Evolutionary conservation across 2,329 filamentous ascomycete genomes (phyloP), one percentile per base, ranked within the genome.

Genomic region (Hysterium pulicare): DNA sequence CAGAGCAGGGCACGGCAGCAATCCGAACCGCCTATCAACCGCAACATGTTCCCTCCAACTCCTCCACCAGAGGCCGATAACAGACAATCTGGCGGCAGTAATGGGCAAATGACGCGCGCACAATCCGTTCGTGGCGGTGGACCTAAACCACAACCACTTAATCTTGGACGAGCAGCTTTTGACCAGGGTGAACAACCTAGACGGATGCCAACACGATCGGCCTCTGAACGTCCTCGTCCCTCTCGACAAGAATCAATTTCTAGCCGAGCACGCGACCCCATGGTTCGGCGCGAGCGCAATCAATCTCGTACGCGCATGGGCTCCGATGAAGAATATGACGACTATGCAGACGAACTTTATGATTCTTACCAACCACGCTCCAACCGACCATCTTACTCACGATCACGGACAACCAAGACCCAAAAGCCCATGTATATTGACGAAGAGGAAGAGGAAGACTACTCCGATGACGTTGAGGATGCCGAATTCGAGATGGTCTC

Each of bases 1-100:
- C 78, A 80, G 54, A 91, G 86, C 59, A 82, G 87, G 50, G 70
- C 71, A 51, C 80, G 86, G 58, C 88, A 94, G 58, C 88, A 93
- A 61, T 93, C 87, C 15, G 90, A 93, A 61, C 88, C 89, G 7
- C 87, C 88, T 0, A 73, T 82, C 50, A 81, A 80, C 61, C 83
- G 89, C 56, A 87, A 87, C 57, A 80, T 91, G 49, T 96, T 97
- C 72, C 93, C 93, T 15, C 93, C 93, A n/a, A 97, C 93, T n/a
- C 93, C 93, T 31, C 93, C 93, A 5, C 93, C 93, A 5, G 93
- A 98, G 73, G 80, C 81, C 48, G 90, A 96, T 53, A 85, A 84
- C 37, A 54, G 62, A 7, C 58, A 50, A 40, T 61, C 61, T 28
- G 52, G 47, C 36, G 58, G 51, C 22, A 54, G 52, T 38, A 53